Evolutionary conservation across 169 alveolate species (phyloP), one percentile per base, ranked within the genome.

Genomic region (Eimeria maxima): DNA sequence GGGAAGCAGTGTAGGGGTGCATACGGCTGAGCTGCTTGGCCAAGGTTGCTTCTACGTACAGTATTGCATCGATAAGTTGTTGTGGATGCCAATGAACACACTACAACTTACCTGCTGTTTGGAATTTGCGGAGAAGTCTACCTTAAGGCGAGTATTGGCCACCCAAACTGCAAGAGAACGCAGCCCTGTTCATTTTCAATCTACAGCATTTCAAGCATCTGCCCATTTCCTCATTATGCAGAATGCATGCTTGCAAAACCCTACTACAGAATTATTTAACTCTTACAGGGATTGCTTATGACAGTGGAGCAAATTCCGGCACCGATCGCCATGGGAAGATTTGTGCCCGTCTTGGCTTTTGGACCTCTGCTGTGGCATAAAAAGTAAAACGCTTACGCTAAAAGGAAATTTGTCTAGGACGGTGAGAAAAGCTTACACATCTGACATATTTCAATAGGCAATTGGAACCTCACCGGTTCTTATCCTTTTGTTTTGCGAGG

Each of bases 91-190:
- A 55, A 27, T 24, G 47, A 55, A 33, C n/a, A 47, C 38, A 18
- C 24, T 4, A n/a, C 20, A 18, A 29, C 94, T n/a, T 44, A 87
- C 94, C 57, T 65, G 94, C 20, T 87, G 69, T n/a, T 87, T 47
- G n/a, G 83, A 27, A 53, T 44, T 65, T 13, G 83, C 57, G 42
- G 94, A 87, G 47, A 81, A 60, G 42, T 83, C 96, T 18, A 94
- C 91, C 93, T 84, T 94, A 38, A 94, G 90, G 57, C 96, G 96
- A 0, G 96, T 94, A 87, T 94, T 94, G 11, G 96, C 96, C 22
- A 94, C 96, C 96, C 96, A 94, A 69, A 94, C 96, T 94, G 96
- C 73, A 47, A n/a, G 22, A 4, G 55, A 27, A 78, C 27, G 14
- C 27, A n/a, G 3, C 13, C 14, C 50, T 6, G 53, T 24, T 24